phyloP scores from a whole-genome alignment of 2,329 filamentous ascomycete species.

The Fonsecaea erecta region DNA sequence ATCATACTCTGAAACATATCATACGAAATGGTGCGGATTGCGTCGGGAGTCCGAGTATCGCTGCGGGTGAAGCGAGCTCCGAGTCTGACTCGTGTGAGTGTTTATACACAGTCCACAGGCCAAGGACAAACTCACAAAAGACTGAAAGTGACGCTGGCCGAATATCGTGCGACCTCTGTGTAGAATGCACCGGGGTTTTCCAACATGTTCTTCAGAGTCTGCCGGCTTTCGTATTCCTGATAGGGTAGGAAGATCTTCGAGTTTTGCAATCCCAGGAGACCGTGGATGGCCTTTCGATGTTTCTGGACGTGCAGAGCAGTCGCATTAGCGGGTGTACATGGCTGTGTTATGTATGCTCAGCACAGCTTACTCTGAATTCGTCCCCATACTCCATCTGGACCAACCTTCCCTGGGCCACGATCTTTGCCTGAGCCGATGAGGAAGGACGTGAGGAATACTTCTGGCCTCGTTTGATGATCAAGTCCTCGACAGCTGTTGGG shows the following conservation, averaged over 20 bases:
- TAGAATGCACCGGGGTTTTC: slow-evolving; percentile 15
- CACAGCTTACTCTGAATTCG: slow-evolving; percentile 20
- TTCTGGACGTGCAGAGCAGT: slow-evolving; percentile 2
- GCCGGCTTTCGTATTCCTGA: slow-evolving; percentile 27
- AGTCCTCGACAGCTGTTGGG: slow-evolving; percentile 20
- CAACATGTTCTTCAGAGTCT: slow-evolving; percentile 25
- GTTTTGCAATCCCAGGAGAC: slow-evolving; percentile 22
- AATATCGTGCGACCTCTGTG: slow-evolving; percentile 22
- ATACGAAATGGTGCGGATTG: slow-evolving; percentile 16
- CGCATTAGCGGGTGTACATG: background rate
- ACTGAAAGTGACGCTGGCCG: slow-evolving; percentile 26
- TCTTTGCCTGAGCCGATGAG: slow-evolving; percentile 15
- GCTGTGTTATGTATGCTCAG: background rate
- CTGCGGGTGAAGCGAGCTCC: slow-evolving; percentile 19
- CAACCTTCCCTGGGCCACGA: slow-evolving; percentile 19
- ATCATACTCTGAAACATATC: slow-evolving; percentile 21
- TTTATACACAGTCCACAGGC: background rate
- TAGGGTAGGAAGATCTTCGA: slow-evolving; percentile 23
- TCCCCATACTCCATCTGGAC: slow-evolving; percentile 23
- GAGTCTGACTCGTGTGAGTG: slow-evolving; percentile 4
- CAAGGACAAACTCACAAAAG: slow-evolving; percentile 13
- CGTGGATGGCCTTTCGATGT: slow-evolving; percentile 21
- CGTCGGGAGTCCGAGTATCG: slow-evolving; percentile 18
- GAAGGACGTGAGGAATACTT: slow-evolving; percentile 23
- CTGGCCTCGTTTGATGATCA: slow-evolving; percentile 22